These are phyloP conservation scores for Cotoneaster glaucophyllus DNA, from an alignment of 306 rosid genomes.

Conservation along the genomic window DNA sequence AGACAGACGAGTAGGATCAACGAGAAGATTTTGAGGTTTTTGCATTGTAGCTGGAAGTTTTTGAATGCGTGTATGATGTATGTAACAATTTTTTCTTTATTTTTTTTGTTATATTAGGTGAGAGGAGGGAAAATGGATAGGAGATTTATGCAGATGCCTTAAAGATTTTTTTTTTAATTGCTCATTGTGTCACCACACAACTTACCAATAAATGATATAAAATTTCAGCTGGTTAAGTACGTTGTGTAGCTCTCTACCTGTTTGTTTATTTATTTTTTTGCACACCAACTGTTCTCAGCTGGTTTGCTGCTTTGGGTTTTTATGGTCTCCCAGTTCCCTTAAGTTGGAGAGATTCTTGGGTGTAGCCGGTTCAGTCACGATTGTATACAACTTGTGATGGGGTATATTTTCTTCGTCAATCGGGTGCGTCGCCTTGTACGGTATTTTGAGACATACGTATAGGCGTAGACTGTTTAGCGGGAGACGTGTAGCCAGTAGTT, in stretches of 20 bases:
- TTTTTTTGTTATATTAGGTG: neutral
- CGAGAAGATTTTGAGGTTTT: neutral
- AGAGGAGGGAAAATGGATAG: neutral
- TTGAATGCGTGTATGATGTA: neutral
- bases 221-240: neutral
- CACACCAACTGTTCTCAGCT: neutral
- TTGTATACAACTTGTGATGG: too few relatives aligned
- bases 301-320: too few relatives aligned
- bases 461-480: neutral
- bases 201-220: neutral
- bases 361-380: neutral
- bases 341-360: neutral
- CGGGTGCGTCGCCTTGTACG: neutral
- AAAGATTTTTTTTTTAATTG: neutral
- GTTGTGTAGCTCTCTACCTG: neutral
- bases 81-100: neutral
- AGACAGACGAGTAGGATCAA: neutral
- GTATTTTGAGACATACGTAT: neutral
- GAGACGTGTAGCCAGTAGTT: neutral
- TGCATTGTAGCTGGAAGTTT: neutral
- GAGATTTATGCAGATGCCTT: neutral
- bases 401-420: neutral
- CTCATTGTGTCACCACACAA: neutral
- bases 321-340: neutral
- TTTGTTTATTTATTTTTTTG: neutral